Evolutionary conservation across 768 basidiomycete genomes (phyloP), one percentile per base, ranked within the genome.

Genomic region (Dacryopinax primogenitus): DNA sequence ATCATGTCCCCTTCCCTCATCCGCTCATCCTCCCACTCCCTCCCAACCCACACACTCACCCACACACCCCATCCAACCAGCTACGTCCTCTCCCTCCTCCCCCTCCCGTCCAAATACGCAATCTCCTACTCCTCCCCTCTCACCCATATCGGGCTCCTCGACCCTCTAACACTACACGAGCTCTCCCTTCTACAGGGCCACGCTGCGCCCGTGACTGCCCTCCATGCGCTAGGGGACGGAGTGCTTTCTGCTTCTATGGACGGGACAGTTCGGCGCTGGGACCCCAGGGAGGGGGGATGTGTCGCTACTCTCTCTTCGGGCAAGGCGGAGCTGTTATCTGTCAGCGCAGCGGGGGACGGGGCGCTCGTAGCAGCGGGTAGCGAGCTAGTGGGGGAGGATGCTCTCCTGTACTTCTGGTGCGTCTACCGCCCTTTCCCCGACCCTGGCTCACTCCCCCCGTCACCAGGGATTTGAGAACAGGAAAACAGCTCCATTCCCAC

Each of bases 341-440:
- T 71, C 37, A 90, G 89, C 72, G 80, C 86, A 3, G 86, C 88
- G 1, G 70, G 76, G 0, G 84, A 90, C 69, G 89, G 89, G 2
- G 73, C 80, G 68, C 83, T 85, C 1, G 81, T 95, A 26, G 90
- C 86, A 21, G 91, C 86, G 12, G 93, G 93, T 16, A 88, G 91
- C 0, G 90, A 89, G 68, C 74, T 93, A 21, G 82, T 86, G 66
- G 84, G 83, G 13, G 86, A 92, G 47, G 92, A 95, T 67, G 88
- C 92, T 0, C 78, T 84, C 7, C 84, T 96, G 41, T 69, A 91
- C 1, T 96, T 87, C 77, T 96, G 92, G 93, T 90, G 66, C 67
- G 77, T 65, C 12, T 28, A 36, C 13, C 45, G 34, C 7, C 39
- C 61, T 51, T 28, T 28, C 69, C 65, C 36, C 23, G 18, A 12